Base-by-base conservation (phyloP, 148 eudicot genomes). In the Hydrangea macrophylla region DNA sequence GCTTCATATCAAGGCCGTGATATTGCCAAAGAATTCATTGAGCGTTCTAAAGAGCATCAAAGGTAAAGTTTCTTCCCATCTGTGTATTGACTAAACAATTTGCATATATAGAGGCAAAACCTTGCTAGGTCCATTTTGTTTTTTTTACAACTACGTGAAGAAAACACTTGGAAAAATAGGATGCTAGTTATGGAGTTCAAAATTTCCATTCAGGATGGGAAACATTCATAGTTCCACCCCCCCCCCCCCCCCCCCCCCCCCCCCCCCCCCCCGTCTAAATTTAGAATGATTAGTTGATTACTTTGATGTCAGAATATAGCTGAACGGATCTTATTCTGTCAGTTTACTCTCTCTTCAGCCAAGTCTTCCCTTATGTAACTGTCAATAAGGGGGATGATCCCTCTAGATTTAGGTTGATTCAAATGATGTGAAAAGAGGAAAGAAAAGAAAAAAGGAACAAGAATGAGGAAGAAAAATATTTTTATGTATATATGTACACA, bases 1-100 rank as follows among this genome's bases (percentile, higher is more conserved):
- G 86, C 82, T 55, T 89, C 96, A 31, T 89, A 86, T 71, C 72
- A 87, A 65, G 96, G 96, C 30, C 73, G 67, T 59, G 92, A 86
- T 72, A 80, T 89, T 56, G 77, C 85, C 26, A 84, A 78, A 67
- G 96, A 87, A 73, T 89, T 89, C 70, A 83, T 86, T 60, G 81
- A 89, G 69, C 86, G 90, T 35, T 77, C 89, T 22, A 84, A 85
- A 73, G 92, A 86, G 71, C 81, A 81, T 70, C 87, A 77, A 39
- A 86, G 81, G 96, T 89, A 9, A 44, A 58, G 26, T 54, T 54
- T 42, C 25, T 55, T 23, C 54, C 7, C 24, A 2, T 28, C 7
- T 24, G 2, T 64, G 2, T 63, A 12, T 11, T 58, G 31, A 0
- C 18, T 57, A n/a, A 15, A 8, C 23, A 7, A 57, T 8, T 27